Base-by-base conservation (phyloP, 2,329 filamentous ascomycete species). In the Moelleriella libera region DNA sequence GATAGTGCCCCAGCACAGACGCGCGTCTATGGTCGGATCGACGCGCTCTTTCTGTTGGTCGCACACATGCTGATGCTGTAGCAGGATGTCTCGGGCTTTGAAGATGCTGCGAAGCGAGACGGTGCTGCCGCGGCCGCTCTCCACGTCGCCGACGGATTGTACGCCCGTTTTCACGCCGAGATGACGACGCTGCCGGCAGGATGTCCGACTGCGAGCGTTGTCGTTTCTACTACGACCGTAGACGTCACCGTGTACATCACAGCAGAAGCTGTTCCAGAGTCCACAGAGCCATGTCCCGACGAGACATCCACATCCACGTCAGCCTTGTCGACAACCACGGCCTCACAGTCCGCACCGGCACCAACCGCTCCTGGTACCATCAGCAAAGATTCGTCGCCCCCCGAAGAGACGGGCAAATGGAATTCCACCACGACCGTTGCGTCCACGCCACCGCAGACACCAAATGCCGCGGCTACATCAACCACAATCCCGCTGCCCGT, bases 241-340 rank as follows among this genome's bases (percentile, higher is more conserved):
- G 63, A 66, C 30, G 53, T 60, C 6, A 61, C 58, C 6, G 54
- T 61, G 32, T 60, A 55, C 40, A 52, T 64, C 12, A 64, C 63
- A 3, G 34, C 8, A 12, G 34, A 8, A 9, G 56, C 58, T 31
- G 55, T 57, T 2, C 51, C 59, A 32, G 51, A 56, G 21, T 47
- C 32, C 29, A 49, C 30, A 11, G 45, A 46, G 39, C 45, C 45
- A 12, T 32, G 45, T 28, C 45, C 39, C 1, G 45, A 46, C 12
- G 34, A 37, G 34, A 9, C 34, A 8, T 9, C 34, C 34, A 46
- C 45, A 5, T 34, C 44, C 32, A 34, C 32, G 7, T 28, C 44
- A 32, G 21, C 42, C 4, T 29, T 11, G 29, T 42, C 45, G 11
- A 30, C 31, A 21, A 34, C 34, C 34, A 12, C 34, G 21, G 21